These are phyloP conservation scores for Penicillium diatomitis DNA, from an alignment of 495 filamentous ascomycete genomes.

Conservation along the genomic window DNA sequence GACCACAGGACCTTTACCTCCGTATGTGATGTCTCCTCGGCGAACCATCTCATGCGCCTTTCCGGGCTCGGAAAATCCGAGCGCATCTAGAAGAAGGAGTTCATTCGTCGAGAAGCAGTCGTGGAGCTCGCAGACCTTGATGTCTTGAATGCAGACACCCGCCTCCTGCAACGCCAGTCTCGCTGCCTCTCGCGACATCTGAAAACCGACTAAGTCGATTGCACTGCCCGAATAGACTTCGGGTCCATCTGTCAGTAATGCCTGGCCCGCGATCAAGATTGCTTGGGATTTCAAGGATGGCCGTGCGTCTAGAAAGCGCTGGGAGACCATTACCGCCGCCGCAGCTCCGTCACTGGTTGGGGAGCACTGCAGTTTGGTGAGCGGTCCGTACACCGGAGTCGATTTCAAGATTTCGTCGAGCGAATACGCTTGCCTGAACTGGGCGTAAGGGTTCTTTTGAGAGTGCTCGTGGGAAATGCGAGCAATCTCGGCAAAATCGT, in stretches of 20 bases:
- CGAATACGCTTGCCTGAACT: constrained; percentile 84
- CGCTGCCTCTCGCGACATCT: constrained; percentile 68
- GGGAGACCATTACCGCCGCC: constrained; percentile 78
- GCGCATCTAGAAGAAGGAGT: constrained; percentile 71
- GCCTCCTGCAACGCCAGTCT: constrained; percentile 65
- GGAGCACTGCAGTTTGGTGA: constrained; percentile 70
- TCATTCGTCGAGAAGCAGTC: constrained; percentile 96
- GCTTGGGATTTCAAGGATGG: constrained; percentile 73
- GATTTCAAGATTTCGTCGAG: constrained; percentile 70
- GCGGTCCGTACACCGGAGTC: constrained; percentile 66
- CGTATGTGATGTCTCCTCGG: constrained; percentile 83
- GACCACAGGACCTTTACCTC: constrained; percentile 62
- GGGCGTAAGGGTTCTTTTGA: constrained; percentile 77
- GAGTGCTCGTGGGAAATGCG: constrained; percentile 75
- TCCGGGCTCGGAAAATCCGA: constrained; percentile 65
- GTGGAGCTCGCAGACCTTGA: constrained; percentile 82
- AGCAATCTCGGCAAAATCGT: constrained; percentile 80
- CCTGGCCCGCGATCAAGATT: constrained; percentile 77
- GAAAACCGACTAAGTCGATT: constrained; percentile 80
- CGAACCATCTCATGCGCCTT: constrained; percentile 89
- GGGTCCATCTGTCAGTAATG: constrained; percentile 70
- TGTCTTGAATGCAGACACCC: constrained; percentile 50
- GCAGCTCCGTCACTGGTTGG: constrained; percentile 88
- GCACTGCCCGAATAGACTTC: constrained; percentile 61
- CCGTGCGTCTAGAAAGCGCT: constrained; percentile 70